Evolutionary conservation across 2,329 filamentous ascomycete genomes (phyloP).

Genomic region (Pseudofabraea citricarpa): DNA sequence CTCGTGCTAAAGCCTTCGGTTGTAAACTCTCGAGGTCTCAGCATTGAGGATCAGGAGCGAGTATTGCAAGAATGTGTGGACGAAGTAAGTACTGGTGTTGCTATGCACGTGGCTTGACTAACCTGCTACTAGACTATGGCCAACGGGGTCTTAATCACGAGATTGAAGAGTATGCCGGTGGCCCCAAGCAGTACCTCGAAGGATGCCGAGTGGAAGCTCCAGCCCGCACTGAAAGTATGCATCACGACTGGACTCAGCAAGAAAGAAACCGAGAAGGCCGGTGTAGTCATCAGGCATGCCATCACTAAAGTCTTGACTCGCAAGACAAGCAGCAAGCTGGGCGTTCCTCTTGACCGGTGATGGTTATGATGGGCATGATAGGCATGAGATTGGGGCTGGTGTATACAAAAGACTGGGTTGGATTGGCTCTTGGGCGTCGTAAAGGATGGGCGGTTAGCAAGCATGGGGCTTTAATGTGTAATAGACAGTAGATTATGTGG

Average conservation of each 20-base stretch:
- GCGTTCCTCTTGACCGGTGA: slow-evolving; percentile 31
- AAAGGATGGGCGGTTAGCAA: no score
- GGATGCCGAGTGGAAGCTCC: slow-evolving; percentile 64
- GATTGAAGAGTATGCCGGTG: slow-evolving; percentile 74
- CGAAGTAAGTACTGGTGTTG: slow-evolving; percentile 58
- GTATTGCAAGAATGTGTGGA: slow-evolving; percentile 91
- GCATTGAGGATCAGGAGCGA: slow-evolving; percentile 72
- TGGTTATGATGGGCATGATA: no score
- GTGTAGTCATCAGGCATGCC: slow-evolving; percentile 80
- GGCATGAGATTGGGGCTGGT: no score
- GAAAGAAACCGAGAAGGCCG: slow-evolving; percentile 95
- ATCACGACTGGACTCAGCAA: slow-evolving; percentile 81
- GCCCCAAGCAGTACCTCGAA: slow-evolving; percentile 58
- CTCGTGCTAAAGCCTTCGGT: slow-evolving; percentile 81
- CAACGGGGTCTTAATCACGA: slow-evolving; percentile 85
- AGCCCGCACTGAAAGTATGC: slow-evolving; percentile 85
- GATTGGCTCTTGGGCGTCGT: no score
- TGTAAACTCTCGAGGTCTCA: slow-evolving; percentile 63
- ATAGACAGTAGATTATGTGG: no score
- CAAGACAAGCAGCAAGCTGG: slow-evolving; percentile 46
- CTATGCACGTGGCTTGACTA: slow-evolving; percentile 2
- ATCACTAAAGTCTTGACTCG: slow-evolving; percentile 85
- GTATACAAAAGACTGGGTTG: no score
- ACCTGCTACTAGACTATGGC: slow-evolving; percentile 57
- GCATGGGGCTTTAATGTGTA: no score